These are phyloP conservation scores for Poteriospumella lacustris DNA, from an alignment of 108 stramenopile genomes.

Conservation along the genomic window DNA sequence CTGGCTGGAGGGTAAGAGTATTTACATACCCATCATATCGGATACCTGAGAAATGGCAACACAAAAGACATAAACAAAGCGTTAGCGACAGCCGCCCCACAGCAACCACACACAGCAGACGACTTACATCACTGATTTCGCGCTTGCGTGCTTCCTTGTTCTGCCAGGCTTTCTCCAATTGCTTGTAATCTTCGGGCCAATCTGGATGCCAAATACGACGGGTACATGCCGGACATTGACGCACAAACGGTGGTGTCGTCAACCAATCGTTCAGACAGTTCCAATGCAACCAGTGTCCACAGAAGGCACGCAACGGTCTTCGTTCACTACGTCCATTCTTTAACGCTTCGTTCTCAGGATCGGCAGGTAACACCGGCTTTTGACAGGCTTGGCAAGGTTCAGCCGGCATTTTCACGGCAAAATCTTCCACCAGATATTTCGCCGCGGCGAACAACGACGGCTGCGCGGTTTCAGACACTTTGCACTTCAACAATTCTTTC, in stretches of 20 bases:
- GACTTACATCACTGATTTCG: constrained; percentile 38
- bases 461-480: constrained; percentile 40
- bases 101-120: background rate
- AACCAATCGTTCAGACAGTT: constrained; percentile 44
- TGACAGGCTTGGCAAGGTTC: constrained; percentile 44
- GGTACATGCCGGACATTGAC: constrained; percentile 39
- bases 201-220: constrained; percentile 49
- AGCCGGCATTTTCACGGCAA: constrained; percentile 31
- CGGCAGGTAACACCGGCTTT: constrained; percentile 33
- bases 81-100: background rate
- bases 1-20: too few relatives aligned
- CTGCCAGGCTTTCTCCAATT: constrained; percentile 47
- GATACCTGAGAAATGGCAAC: constrained; percentile 21
- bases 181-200: constrained; percentile 43
- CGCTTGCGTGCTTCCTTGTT: constrained; percentile 44
- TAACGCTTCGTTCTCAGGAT: constrained; percentile 28
- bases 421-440: constrained; percentile 44
- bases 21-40: constrained; percentile 42
- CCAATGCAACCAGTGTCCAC: constrained; percentile 50
- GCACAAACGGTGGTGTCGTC: constrained; percentile 47
- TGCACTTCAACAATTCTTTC: constrained; percentile 3
- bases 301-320: constrained; percentile 36
- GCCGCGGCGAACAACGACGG: constrained; percentile 41
- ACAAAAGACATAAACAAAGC: background rate
- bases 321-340: background rate